Conservation (phyloP, 495 filamentous ascomycete genomes). For the Tuber brumale region DNA sequence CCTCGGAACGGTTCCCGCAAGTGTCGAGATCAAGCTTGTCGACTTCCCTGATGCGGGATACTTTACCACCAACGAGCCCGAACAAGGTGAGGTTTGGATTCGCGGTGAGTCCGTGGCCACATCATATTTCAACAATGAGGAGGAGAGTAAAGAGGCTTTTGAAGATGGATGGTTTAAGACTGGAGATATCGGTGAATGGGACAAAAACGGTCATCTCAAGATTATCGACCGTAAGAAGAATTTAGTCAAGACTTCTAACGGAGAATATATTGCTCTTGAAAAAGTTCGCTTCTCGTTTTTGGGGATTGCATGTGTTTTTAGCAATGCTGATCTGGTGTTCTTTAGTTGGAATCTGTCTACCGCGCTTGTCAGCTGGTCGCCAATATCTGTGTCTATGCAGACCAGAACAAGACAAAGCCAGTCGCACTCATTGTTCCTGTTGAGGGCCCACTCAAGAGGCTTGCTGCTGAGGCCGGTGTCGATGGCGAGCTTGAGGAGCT, state of each 20-base stretch:
- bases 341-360: constrained; percentile 79
- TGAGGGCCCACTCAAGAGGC: constrained; percentile 75
- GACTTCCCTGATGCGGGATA: constrained; percentile 95
- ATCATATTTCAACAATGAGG: constrained; percentile 75
- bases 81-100: constrained; percentile 90
- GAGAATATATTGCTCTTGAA: constrained; percentile 97
- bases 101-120: constrained; percentile 67
- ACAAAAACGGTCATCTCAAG: constrained; percentile 67
- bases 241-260: constrained; percentile 87
- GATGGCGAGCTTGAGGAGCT: constrained; percentile 69
- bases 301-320: neutral
- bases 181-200: constrained; percentile 89
- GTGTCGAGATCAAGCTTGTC: constrained; percentile 86
- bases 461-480: constrained; percentile 67
- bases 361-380: constrained; percentile 74
- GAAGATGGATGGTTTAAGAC: constrained; percentile 93
- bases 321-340: neutral
- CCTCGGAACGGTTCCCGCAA: constrained; percentile 72
- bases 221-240: constrained; percentile 99
- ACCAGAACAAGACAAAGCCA: constrained; percentile 70
- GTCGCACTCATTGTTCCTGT: constrained; percentile 92
- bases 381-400: constrained; percentile 95
- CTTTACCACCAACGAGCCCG: constrained; percentile 71
- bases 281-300: constrained; percentile 46
- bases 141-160: constrained; percentile 71